Evolutionary conservation across 495 filamentous ascomycete genomes (phyloP).

Genomic region (Tricharina praecox): DNA sequence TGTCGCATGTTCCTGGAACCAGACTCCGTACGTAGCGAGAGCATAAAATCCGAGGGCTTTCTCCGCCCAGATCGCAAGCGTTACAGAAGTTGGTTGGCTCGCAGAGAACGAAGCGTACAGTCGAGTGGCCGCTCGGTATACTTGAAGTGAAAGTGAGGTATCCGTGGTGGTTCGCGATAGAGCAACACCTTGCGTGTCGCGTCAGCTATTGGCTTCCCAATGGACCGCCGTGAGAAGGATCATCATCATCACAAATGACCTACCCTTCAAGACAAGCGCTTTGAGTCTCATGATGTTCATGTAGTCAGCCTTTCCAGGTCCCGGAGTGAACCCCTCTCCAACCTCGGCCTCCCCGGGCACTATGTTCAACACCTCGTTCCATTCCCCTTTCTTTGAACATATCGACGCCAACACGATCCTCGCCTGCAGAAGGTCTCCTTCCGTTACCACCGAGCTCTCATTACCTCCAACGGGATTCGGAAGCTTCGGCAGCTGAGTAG

Average conservation of each 20-base stretch:
- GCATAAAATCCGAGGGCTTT: conserved; percentile 22
- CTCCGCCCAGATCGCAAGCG: conserved; percentile 20
- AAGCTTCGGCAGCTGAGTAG: conserved; percentile 13
- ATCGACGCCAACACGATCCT: conserved; percentile 18
- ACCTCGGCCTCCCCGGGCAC: conserved; percentile 18
- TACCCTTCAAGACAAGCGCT: conserved; percentile 26
- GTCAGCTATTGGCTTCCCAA: neutral
- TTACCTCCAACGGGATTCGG: conserved; percentile 21
- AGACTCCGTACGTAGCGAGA: conserved; percentile 24
- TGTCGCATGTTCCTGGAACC: conserved; percentile 26
- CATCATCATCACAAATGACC: neutral
- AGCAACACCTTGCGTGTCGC: no score
- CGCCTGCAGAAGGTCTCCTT: conserved; percentile 22
- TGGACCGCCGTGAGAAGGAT: neutral
- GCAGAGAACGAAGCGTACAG: conserved; percentile 11
- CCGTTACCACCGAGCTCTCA: conserved; percentile 11
- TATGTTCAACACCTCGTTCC: conserved; percentile 15
- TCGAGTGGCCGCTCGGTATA: conserved; percentile 19
- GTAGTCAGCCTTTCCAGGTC: conserved; percentile 20
- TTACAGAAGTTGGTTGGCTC: conserved; percentile 3
- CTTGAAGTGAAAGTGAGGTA: conserved; percentile 16
- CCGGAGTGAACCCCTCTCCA: conserved; percentile 14
- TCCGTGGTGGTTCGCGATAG: conserved; percentile 21
- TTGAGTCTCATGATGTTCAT: conserved; percentile 22
- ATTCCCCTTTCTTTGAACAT: conserved; percentile 21